phyloP scores from a whole-genome alignment of 1,284 basidiomycete species.

The Rhizoctonia solani region DNA sequence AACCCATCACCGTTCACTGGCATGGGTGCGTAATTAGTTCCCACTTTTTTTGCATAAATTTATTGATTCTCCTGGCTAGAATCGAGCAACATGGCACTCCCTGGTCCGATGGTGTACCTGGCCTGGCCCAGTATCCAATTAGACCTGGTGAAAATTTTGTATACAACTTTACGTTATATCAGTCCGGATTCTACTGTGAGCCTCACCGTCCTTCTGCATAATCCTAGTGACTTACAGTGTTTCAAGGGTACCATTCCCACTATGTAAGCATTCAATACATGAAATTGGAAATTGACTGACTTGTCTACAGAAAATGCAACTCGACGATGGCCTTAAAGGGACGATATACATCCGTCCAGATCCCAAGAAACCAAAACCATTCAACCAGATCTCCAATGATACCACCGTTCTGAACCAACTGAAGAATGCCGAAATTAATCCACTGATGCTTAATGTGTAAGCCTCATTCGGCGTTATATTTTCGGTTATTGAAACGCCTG shows the following conservation, averaged over 20 bases:
- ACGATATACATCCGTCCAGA: slow-evolving; percentile 23
- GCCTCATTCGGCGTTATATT: background rate
- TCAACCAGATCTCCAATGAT: slow-evolving; percentile 25
- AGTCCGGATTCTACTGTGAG: slow-evolving; percentile 13
- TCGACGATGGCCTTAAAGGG: background rate
- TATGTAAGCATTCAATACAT: too few species aligned
- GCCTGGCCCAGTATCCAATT: slow-evolving; percentile 22
- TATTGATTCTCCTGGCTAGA: background rate
- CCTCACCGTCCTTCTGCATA: background rate
- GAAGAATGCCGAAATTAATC: slow-evolving; percentile 18
- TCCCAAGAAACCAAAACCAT: background rate
- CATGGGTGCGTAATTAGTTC: slow-evolving; percentile 4
- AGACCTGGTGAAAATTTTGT: slow-evolving; percentile 7
- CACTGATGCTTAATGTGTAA: slow-evolving; percentile 13
- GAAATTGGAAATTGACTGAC: too few species aligned
- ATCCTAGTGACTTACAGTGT: background rate
- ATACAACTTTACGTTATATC: slow-evolving; percentile 22
- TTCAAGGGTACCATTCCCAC: slow-evolving; percentile 19
- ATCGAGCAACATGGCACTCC: slow-evolving; percentile 28
- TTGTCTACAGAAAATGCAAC: too few species aligned
- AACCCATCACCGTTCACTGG: slow-evolving; percentile 28
- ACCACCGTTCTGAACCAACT: slow-evolving; percentile 10
- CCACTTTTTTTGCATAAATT: background rate
- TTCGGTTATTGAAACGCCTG: background rate
- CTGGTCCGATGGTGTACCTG: slow-evolving; percentile 36